These are phyloP conservation scores for Vanderwaltozyma polyspora DNA, from an alignment of 805 yeast species.

Conservation along the genomic window DNA sequence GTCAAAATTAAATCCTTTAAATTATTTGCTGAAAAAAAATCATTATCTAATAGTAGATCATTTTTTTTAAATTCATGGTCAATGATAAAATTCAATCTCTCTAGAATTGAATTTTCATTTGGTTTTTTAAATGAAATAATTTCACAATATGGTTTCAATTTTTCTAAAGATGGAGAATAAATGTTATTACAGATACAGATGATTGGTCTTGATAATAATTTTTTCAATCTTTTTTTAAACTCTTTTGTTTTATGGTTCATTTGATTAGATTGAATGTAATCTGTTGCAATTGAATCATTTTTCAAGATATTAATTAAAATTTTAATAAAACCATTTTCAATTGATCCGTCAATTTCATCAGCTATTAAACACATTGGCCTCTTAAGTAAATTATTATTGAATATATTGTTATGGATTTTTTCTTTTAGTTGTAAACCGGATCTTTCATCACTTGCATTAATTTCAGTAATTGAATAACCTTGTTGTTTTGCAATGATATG, in stretches of 20 bases:
- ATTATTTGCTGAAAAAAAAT: no score
- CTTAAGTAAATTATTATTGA: constrained; percentile 53
- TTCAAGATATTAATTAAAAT: constrained; percentile 45
- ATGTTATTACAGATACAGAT: constrained; percentile 87
- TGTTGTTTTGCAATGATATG: constrained; percentile 75
- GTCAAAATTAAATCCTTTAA: constrained; percentile 56
- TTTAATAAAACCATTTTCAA: constrained; percentile 53
- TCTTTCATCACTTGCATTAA: constrained; percentile 78
- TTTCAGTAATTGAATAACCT: constrained; percentile 70
- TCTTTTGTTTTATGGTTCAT: constrained; percentile 12
- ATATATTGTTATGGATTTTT: constrained; percentile 49
- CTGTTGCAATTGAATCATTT: constrained; percentile 46
- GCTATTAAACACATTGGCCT: constrained; percentile 74
- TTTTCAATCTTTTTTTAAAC: constrained; percentile 28
- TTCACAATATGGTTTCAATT: constrained; percentile 63
- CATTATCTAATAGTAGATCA: neutral
- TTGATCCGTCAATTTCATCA: constrained; percentile 82
- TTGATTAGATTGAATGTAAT: constrained; percentile 10
- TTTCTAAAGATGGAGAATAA: constrained; percentile 64
- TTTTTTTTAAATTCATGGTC: constrained; percentile 36
- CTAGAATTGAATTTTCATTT: constrained; percentile 33
- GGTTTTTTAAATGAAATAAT: constrained; percentile 57
- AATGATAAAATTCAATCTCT: constrained; percentile 42
- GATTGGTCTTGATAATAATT: constrained; percentile 64
- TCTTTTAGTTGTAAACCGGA: constrained; percentile 46